Evolutionary conservation across 2,329 filamentous ascomycete genomes (phyloP).

Genomic region (Exophiala xenobiotica): DNA sequence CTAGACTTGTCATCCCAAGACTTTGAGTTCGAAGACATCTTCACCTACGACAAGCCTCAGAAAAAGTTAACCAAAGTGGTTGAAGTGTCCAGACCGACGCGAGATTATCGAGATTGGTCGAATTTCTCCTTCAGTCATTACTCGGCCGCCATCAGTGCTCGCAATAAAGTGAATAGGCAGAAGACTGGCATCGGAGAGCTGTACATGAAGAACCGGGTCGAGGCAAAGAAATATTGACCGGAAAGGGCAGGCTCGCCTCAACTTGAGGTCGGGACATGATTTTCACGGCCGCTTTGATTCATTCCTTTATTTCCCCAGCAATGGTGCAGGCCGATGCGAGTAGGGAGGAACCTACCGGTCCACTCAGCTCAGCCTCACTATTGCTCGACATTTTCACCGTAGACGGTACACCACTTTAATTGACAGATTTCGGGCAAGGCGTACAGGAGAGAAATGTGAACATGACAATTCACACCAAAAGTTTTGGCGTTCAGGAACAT

Average conservation of each 20-base stretch:
- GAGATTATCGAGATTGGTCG: conserved; percentile 28
- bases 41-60: conserved; percentile 32
- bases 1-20: conserved; percentile 30
- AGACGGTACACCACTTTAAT: no score
- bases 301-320: no score
- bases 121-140: conserved; percentile 30
- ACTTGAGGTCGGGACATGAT: no score
- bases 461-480: no score
- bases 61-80: conserved; percentile 28
- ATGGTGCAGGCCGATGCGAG: no score
- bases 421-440: no score
- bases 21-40: conserved; percentile 32
- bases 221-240: conserved; percentile 5
- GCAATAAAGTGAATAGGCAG: conserved; percentile 24
- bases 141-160: conserved; percentile 18
- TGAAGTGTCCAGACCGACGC: conserved; percentile 28
- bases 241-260: background rate
- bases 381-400: no score
- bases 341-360: no score
- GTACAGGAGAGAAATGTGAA: no score
- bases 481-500: no score
- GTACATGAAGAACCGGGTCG: conserved; percentile 25
- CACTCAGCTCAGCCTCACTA: no score
- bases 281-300: no score
- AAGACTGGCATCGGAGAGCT: conserved; percentile 20